These are phyloP conservation scores for Lepidopterella palustris DNA, from an alignment of 495 filamentous ascomycete genomes.

Conservation along the genomic window DNA sequence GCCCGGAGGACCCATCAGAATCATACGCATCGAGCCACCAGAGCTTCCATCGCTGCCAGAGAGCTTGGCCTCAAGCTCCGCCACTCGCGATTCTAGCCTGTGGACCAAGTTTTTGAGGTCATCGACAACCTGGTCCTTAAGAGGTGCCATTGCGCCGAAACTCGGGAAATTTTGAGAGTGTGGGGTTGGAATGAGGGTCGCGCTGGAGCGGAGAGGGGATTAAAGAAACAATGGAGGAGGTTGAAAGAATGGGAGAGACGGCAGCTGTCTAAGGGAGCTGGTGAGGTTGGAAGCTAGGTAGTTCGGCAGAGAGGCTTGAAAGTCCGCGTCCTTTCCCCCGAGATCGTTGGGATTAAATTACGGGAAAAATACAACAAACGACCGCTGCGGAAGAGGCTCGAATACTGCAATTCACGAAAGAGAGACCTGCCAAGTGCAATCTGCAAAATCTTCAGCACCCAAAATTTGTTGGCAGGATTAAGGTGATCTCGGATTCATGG, in stretches of 20 bases:
- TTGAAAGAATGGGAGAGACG: not conserved
- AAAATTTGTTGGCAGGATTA: no score
- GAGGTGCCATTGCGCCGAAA: slow-evolving; percentile 32
- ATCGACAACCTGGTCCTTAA: slow-evolving; percentile 31
- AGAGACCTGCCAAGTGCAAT: no score
- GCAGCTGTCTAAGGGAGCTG: not conserved
- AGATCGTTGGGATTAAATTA: not conserved
- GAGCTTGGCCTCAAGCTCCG: slow-evolving; percentile 64
- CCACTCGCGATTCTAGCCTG: slow-evolving; percentile 77
- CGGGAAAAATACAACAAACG: not conserved
- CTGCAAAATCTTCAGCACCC: no score
- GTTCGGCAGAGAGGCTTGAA: not conserved
- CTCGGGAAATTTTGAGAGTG: slow-evolving; percentile 7
- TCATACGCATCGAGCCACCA: slow-evolving; percentile 68
- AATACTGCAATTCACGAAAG: no score
- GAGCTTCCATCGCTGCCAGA: slow-evolving; percentile 38
- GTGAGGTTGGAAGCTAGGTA: slow-evolving; percentile 7
- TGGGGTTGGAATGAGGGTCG: not conserved
- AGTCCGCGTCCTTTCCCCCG: not conserved
- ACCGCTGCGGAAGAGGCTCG: no score
- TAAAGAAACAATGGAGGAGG: slow-evolving; percentile 1
- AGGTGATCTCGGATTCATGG: no score
- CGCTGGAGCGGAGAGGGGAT: slow-evolving; percentile 10
- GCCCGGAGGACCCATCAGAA: slow-evolving; percentile 95
- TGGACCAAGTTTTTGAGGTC: slow-evolving; percentile 52